Evolutionary conservation across 192 early-diverging fungal genomes (phyloP).

Genomic region (Entomortierella chlamydospora): DNA sequence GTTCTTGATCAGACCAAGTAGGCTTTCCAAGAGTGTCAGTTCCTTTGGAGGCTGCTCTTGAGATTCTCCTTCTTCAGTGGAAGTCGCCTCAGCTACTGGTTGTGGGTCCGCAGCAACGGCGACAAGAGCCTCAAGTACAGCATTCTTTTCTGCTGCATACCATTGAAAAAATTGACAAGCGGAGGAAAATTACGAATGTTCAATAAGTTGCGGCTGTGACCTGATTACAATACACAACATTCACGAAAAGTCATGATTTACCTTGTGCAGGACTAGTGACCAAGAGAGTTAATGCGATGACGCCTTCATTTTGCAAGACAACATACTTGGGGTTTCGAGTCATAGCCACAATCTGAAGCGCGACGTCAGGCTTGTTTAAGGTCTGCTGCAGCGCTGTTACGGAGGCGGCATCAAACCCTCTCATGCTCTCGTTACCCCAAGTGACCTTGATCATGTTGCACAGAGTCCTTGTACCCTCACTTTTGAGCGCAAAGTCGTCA

Average conservation of each 20-base stretch:
- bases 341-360: constrained; percentile 57
- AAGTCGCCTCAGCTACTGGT: constrained; percentile 15
- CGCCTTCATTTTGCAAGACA: constrained; percentile 68
- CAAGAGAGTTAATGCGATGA: constrained; percentile 65
- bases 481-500: constrained; percentile 64
- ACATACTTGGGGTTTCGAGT: constrained; percentile 64
- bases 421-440: constrained; percentile 57
- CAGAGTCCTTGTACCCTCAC: constrained; percentile 65
- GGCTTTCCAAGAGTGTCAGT: constrained; percentile 52
- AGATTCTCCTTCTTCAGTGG: constrained; percentile 9
- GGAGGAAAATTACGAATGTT: not conserved
- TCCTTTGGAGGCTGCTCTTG: constrained; percentile 15
- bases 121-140: constrained; percentile 31
- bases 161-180: no score
- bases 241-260: constrained; percentile 11
- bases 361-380: constrained; percentile 45
- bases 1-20: constrained; percentile 54
- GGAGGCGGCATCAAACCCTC: constrained; percentile 32
- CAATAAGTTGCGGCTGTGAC: not conserved
- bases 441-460: constrained; percentile 63
- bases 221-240: not conserved
- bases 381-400: constrained; percentile 52
- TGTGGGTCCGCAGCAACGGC: constrained; percentile 3
- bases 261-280: constrained; percentile 53
- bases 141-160: constrained; percentile 34